Evolutionary conservation across 257 asterid genomes (phyloP).

Genomic region (Gynochthodes officinalis): DNA sequence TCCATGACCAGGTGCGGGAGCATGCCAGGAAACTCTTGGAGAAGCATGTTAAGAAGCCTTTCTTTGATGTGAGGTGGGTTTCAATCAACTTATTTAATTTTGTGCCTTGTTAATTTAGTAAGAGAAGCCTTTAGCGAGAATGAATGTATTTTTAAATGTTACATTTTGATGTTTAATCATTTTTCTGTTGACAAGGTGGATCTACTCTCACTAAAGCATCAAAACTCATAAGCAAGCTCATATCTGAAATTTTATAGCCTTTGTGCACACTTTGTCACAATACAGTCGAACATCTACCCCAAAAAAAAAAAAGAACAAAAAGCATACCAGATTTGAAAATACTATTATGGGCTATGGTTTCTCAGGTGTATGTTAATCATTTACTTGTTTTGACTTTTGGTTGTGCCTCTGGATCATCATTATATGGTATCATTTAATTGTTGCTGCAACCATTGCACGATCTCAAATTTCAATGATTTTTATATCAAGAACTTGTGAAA

Average conservation of each 20-base stretch:
- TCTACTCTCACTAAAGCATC: background rate
- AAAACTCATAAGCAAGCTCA: background rate
- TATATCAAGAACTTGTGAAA: too few relatives aligned
- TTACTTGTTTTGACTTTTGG: too few relatives aligned
- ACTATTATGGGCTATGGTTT: background rate
- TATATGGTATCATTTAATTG: background rate
- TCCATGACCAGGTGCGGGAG: constrained; percentile 61
- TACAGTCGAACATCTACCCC: too few relatives aligned
- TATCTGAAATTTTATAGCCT: background rate
- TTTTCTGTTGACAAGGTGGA: background rate
- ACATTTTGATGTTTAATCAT: background rate
- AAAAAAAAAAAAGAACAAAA: background rate
- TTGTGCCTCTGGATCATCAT: background rate
- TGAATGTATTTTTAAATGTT: background rate
- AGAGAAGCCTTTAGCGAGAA: background rate
- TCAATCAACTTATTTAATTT: background rate
- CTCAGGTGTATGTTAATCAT: too few relatives aligned
- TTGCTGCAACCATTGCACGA: background rate
- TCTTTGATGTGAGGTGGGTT: constrained; percentile 78
- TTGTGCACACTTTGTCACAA: background rate
- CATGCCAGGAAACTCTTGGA: constrained; percentile 98
- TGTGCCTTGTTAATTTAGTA: background rate
- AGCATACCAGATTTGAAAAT: background rate
- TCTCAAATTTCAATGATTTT: background rate
- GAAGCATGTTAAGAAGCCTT: constrained; percentile 85